Evolutionary conservation across 164 flowering plant genomes (phyloP), one percentile per base, ranked within the genome.

Genomic region (Chloranthus sessilifolius): DNA sequence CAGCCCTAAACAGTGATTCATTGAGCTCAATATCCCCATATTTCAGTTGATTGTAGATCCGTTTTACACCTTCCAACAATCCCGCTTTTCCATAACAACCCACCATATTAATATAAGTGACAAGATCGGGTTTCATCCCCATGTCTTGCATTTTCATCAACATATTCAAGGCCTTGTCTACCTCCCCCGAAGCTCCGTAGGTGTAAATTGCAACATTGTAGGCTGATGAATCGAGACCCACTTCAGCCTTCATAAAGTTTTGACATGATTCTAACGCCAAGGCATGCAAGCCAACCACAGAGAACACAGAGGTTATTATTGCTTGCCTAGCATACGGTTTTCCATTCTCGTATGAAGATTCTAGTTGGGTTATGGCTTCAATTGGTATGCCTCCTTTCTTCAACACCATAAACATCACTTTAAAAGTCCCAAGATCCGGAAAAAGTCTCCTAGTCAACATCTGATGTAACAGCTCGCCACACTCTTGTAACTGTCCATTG

Each of bases 21-120:
- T 58, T 83, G 41, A 70, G 77, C 45, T 81, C 86, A 12, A 90
- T 69, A 30, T 71, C 88, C 42, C 79, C 81, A 63, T 56, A 74
- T 58, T 74, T 75, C 39, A 87, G 19, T 51, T 65, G 78, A 62
- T 75, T 73, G 50, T 78, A 62, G 4, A 91, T 71, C 30, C 92
- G 67, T 61, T 81, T 85, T 62, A 91, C 73, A 35, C 92, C 98
- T 65, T 77, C 95, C 44, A 85, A 47, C 81, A 87, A 69, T 33
- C 91, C 81, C 17, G 95, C 89, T 79, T 72, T 80, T 36, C 89
- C 89, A 66, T 91, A 91, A 60, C 95, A 85, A 33, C 38, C 53
- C 0, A 77, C 84, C 50, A 91, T 77, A 70, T 69, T 43, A 21
- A 83, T 81, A 37, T 63, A 63, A 25, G 98, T 91, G 33, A 85